These are phyloP conservation scores for Erodium moschatum DNA, from an alignment of 441 rosid genomes.

Conservation along the genomic window DNA sequence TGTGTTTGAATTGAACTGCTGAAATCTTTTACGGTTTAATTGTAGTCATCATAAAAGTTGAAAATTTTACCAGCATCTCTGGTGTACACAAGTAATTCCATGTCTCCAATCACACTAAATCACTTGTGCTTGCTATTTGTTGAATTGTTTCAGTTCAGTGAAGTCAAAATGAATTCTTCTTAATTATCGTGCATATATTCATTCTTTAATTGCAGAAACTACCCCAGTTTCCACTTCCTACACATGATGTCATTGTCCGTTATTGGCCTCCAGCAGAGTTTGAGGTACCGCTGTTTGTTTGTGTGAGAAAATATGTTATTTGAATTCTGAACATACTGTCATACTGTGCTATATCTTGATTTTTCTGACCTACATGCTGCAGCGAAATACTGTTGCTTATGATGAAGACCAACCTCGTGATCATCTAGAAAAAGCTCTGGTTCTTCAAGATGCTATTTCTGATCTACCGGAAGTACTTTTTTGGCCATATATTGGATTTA, in stretches of 20 bases:
- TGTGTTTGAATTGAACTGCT: not conserved
- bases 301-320: not conserved
- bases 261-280: slow-evolving; percentile 54
- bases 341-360: not conserved
- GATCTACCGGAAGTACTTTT: slow-evolving; percentile 55
- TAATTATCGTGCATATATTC: not conserved
- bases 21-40: not conserved
- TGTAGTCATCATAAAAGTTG: slow-evolving; percentile 3
- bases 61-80: not conserved
- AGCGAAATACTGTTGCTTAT: slow-evolving; percentile 43
- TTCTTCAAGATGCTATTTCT: slow-evolving; percentile 50
- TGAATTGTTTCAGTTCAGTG: slow-evolving; percentile 5
- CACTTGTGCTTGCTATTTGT: not conserved
- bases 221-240: slow-evolving; percentile 74
- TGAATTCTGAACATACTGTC: not conserved
- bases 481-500: not conserved
- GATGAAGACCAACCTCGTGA: slow-evolving; percentile 31
- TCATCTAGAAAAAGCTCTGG: slow-evolving; percentile 35
- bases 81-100: not conserved
- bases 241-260: slow-evolving; percentile 58
- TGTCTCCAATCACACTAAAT: not conserved
- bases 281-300: slow-evolving; percentile 35
- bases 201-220: slow-evolving; percentile 32
- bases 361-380: slow-evolving; percentile 18
- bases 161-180: not conserved